Conservation (phyloP, 164 flowering plant genomes). For the Hamamelis virginiana region DNA sequence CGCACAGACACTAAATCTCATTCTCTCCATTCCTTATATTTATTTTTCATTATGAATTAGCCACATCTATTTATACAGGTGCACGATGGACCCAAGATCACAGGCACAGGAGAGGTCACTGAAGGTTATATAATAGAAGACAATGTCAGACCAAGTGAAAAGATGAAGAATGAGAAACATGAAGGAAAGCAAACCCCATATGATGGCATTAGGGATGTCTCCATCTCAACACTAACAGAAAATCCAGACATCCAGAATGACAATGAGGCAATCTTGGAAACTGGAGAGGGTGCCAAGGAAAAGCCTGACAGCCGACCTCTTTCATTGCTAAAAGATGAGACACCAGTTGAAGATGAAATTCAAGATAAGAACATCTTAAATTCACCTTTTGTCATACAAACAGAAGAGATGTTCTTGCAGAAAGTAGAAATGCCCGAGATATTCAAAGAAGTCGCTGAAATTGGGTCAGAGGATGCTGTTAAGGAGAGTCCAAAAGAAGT, state of each 20-base stretch:
- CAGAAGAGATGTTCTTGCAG: neutral
- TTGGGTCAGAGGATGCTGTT: neutral
- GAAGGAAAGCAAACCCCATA: conserved; percentile 12
- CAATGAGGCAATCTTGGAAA: conserved; percentile 5
- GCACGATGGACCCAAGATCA: neutral
- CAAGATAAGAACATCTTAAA: neutral
- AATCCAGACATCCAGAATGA: conserved; percentile 11
- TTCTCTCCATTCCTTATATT: neutral
- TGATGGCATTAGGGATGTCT: conserved; percentile 7
- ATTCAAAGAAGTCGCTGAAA: neutral
- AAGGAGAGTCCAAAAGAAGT: conserved; percentile 3
- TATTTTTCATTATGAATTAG: neutral
- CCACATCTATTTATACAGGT: neutral
- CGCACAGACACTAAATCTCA: conserved; percentile 1
- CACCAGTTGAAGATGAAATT: neutral
- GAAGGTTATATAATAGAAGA: no score
- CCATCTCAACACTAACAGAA: neutral
- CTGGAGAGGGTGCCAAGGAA: conserved; percentile 5
- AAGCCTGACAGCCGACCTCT: conserved; percentile 1
- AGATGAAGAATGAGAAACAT: conserved; percentile 8
- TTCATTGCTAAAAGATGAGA: neutral
- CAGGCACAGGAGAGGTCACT: neutral
- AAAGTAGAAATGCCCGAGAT: conserved; percentile 2
- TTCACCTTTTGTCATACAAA: neutral
- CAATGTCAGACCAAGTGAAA: conserved; percentile 13